phyloP scores from a whole-genome alignment of 2,329 filamentous ascomycete species.

The Waltergamsia citrina region DNA sequence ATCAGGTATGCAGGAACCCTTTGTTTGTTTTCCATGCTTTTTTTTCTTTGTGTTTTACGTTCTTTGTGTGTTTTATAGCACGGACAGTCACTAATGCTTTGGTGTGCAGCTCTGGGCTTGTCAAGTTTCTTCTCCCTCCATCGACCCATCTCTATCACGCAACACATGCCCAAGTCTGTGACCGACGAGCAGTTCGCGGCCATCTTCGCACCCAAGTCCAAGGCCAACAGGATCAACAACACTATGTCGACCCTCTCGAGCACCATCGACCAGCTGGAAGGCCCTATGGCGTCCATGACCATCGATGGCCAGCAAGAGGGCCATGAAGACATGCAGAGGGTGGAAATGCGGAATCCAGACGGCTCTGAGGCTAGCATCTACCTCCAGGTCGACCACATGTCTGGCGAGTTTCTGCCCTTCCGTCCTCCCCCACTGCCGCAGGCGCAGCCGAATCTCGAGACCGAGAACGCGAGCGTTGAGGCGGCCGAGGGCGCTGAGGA shows the following conservation, averaged over 20 bases:
- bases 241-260: conserved; percentile 59
- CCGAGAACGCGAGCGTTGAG: conserved; percentile 17
- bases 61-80: too few species aligned
- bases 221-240: conserved; percentile 41
- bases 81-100: too few species aligned
- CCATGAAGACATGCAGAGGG: conserved; percentile 36
- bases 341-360: conserved; percentile 45
- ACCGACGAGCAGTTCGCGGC: conserved; percentile 69
- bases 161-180: conserved; percentile 65
- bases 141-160: conserved; percentile 82
- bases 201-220: conserved; percentile 60
- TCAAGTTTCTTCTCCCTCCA: conserved; percentile 95
- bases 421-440: conserved; percentile 72
- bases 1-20: too few species aligned
- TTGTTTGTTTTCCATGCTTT: too few species aligned
- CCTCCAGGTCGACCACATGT: conserved; percentile 58
- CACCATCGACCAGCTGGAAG: conserved; percentile 50
- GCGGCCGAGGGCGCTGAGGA: conserved; percentile 22
- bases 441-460: conserved; percentile 34
- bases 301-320: conserved; percentile 32
- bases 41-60: too few species aligned
- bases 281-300: conserved; percentile 44
- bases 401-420: conserved; percentile 69
- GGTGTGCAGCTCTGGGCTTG: conserved; percentile 67
- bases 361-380: conserved; percentile 49